Percentiles rank a stretch among this genome's conserved stretches.
Evolutionary conservation across 305 asterid genomes (phyloP).

Genomic region (Rubia tinctorum): DNA sequence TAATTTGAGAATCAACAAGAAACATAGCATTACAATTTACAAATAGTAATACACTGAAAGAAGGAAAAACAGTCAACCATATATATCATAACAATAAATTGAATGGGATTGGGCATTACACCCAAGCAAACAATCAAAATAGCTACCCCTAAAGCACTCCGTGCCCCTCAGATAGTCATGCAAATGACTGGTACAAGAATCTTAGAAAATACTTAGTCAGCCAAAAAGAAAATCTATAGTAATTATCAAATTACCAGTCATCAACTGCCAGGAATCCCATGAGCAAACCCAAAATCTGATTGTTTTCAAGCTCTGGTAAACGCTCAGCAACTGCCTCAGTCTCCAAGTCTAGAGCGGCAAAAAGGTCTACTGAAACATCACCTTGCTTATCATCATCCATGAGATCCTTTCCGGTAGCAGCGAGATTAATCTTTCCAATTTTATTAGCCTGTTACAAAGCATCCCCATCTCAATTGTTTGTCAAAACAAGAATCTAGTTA

Average conservation of each 20-base stretch:
- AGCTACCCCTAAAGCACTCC: neutral
- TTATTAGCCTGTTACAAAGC: constrained; percentile 68
- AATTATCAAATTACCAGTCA: constrained; percentile 67
- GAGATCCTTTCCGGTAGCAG: constrained; percentile 99
- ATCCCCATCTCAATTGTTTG: constrained; percentile 19
- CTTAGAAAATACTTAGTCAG: neutral
- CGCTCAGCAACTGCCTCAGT: constrained; percentile 71
- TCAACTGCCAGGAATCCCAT: constrained; percentile 96
- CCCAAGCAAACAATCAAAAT: constrained; percentile 2
- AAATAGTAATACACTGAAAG: neutral
- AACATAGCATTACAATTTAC: neutral
- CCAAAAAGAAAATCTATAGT: neutral
- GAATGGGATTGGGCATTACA: neutral
- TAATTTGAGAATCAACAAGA: neutral
- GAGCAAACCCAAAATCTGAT: constrained; percentile 84
- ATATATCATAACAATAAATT: neutral
- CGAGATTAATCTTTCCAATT: constrained; percentile 97
- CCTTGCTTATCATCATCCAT: constrained; percentile 99
- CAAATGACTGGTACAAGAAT: neutral
- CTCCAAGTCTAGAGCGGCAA: constrained; percentile 84
- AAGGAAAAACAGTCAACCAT: neutral
- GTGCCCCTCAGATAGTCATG: neutral
- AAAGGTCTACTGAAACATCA: constrained; percentile 93
- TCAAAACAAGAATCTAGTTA: neutral
- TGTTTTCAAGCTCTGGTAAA: constrained; percentile 69